These are phyloP conservation scores for Pachyrhizus erosus DNA, from an alignment of 306 rosid species.

Conservation along the genomic window DNA sequence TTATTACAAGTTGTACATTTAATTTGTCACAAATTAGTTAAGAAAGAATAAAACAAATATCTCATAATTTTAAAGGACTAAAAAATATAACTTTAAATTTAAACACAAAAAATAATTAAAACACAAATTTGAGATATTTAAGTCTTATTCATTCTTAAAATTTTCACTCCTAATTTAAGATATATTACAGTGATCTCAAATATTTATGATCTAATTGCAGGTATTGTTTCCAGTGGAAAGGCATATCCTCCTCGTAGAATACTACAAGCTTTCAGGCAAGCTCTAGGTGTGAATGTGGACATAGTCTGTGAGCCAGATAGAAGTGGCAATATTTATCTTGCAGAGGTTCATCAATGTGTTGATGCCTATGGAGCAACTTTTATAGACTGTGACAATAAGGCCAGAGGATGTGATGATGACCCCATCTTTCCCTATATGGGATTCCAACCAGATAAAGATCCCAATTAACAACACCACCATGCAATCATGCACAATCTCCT, in stretches of 20 bases:
- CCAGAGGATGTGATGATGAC: neutral
- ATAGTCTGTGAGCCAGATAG: neutral
- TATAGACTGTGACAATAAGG: neutral
- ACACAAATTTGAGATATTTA: too few species aligned
- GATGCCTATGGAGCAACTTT: neutral
- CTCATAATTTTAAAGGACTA: too few species aligned
- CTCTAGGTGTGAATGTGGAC: neutral
- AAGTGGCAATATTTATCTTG: neutral
- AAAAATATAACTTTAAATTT: too few species aligned
- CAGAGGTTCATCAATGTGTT: constrained; percentile 1
- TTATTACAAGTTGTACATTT: too few species aligned
- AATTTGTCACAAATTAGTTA: too few species aligned
- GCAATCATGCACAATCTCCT: neutral
- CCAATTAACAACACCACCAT: neutral
- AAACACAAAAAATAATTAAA: too few species aligned
- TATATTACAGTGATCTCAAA: neutral
- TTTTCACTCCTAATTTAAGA: neutral
- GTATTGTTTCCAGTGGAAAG: neutral
- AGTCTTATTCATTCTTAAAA: neutral
- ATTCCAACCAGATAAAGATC: neutral
- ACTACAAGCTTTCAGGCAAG: neutral
- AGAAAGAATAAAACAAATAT: too few species aligned
- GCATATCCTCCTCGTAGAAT: neutral
- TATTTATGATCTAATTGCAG: neutral
- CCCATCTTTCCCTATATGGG: constrained; percentile 17